Percentiles rank a stretch among this genome's conserved stretches.
These are phyloP conservation scores for Chrysochromulina parva DNA, from an alignment of 78 protist species.

Conservation along the genomic window DNA sequence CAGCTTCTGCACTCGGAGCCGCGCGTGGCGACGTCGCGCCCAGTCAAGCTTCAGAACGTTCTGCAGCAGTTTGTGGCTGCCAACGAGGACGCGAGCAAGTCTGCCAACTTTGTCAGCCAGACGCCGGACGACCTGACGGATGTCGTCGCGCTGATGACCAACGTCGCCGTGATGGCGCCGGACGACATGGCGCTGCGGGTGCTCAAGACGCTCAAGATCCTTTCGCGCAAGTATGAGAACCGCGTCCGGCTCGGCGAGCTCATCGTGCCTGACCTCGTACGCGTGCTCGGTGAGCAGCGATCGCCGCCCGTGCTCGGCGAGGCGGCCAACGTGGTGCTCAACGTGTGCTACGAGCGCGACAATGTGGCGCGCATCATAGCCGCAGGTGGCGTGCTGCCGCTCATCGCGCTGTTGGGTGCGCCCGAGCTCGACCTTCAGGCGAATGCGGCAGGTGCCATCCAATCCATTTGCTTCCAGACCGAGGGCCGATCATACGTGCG, in stretches of 20 bases:
- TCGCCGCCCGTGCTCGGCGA: neutral
- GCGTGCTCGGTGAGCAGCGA: neutral
- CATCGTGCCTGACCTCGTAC: neutral
- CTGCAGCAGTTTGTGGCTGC: neutral
- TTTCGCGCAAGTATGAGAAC: neutral
- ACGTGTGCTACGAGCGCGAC: constrained; percentile 21
- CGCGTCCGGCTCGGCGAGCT: neutral
- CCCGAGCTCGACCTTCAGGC: neutral
- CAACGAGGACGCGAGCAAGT: too few species aligned
- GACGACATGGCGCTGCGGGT: neutral
- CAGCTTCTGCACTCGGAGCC: too few species aligned
- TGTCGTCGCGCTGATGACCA: neutral
- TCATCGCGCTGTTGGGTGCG: neutral
- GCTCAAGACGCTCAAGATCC: neutral
- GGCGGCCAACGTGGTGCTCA: constrained; percentile 32
- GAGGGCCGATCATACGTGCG: neutral
- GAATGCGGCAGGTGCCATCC: constrained; percentile 20
- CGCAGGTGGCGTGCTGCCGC: neutral
- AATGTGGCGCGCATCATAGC: neutral
- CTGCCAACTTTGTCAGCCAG: neutral
- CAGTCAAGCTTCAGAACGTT: neutral
- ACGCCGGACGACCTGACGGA: neutral
- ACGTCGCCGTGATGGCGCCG: neutral
- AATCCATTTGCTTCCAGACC: constrained; percentile 2
- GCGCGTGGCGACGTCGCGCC: too few species aligned